Percentiles rank a stretch among this genome's conserved stretches.
Conservation (phyloP, 208 protist species). For the Borovskyia barvae region DNA sequence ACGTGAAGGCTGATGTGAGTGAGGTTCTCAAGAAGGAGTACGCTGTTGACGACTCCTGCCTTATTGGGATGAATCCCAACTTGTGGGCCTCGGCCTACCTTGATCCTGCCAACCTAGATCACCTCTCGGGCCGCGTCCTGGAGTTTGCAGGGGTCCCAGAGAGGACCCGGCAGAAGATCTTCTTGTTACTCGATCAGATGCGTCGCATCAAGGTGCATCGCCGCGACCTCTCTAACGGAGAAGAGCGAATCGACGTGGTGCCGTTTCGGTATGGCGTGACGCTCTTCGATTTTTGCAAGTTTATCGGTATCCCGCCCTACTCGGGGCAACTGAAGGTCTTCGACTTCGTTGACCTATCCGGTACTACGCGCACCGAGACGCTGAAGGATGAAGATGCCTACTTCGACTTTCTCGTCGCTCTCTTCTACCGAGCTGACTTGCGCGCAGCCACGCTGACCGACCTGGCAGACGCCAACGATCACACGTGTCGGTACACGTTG, state of each 20-base stretch:
- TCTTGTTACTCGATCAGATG: slow-evolving; percentile 75
- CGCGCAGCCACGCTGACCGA: slow-evolving; percentile 54
- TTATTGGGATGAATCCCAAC: slow-evolving; percentile 81
- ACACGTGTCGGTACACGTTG: slow-evolving; percentile 80
- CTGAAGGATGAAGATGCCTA: slow-evolving; percentile 75
- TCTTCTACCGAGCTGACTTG: slow-evolving; percentile 78
- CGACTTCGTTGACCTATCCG: slow-evolving; percentile 62
- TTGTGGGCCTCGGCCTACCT: slow-evolving; percentile 74
- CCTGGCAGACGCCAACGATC: slow-evolving; percentile 64
- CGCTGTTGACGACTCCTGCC: slow-evolving; percentile 67
- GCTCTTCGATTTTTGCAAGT: slow-evolving; percentile 74
- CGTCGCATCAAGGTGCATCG: slow-evolving; percentile 73
- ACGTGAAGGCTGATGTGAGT: slow-evolving; percentile 32
- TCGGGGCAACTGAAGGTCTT: slow-evolving; percentile 85
- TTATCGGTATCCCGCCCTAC: slow-evolving; percentile 63
- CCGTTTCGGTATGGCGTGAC: slow-evolving; percentile 68
- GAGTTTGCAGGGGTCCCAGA: slow-evolving; percentile 72
- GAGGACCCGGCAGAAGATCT: slow-evolving; percentile 48
- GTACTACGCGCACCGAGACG: slow-evolving; percentile 58
- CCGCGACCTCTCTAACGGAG: slow-evolving; percentile 37
- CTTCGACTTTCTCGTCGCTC: slow-evolving; percentile 77
- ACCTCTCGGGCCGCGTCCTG: slow-evolving; percentile 86
- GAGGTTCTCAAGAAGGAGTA: slow-evolving; percentile 75
- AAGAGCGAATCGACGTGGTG: slow-evolving; percentile 34
- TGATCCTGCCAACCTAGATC: slow-evolving; percentile 80